Evolutionary conservation across 169 alveolate genomes (phyloP).

Genomic region (Babesia caballi): DNA sequence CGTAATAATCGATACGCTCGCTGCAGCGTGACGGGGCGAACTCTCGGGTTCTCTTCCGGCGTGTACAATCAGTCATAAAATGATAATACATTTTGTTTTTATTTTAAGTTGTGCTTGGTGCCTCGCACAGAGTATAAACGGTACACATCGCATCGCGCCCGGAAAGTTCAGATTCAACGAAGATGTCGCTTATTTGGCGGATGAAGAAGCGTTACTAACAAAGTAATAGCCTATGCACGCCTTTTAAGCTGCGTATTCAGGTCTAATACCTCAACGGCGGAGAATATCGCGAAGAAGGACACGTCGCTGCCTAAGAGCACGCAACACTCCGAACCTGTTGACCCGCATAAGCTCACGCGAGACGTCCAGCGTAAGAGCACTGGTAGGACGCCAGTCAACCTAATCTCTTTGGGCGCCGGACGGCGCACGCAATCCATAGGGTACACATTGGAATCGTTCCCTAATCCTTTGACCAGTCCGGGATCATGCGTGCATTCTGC

Average conservation of each 20-base stretch:
- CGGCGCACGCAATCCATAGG: conserved; percentile 41
- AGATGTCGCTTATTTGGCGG: conserved; percentile 23
- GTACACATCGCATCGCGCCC: conserved; percentile 34
- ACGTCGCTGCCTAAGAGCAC: not conserved
- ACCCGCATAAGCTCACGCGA: not conserved
- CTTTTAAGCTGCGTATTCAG: not conserved
- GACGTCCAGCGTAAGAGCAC: not conserved
- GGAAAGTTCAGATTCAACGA: conserved; percentile 63
- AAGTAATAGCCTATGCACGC: not conserved
- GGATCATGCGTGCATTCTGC: conserved; percentile 41
- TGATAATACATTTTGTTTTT: not conserved
- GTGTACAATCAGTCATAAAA: not conserved
- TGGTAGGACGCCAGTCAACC: not conserved
- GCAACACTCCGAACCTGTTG: not conserved
- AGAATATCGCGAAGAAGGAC: not conserved
- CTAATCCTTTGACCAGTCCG: conserved; percentile 52
- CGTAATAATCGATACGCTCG: conserved; percentile 10
- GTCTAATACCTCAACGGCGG: not conserved
- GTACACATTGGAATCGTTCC: conserved; percentile 40
- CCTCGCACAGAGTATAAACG: not conserved
- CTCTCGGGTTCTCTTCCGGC: no score
- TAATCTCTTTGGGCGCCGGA: not conserved
- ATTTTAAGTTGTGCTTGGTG: not conserved
- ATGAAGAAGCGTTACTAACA: not conserved
- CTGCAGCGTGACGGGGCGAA: no score